These are phyloP conservation scores for Phytophthora niederhauseri DNA, from an alignment of 352 stramenopile genomes.

Conservation along the genomic window DNA sequence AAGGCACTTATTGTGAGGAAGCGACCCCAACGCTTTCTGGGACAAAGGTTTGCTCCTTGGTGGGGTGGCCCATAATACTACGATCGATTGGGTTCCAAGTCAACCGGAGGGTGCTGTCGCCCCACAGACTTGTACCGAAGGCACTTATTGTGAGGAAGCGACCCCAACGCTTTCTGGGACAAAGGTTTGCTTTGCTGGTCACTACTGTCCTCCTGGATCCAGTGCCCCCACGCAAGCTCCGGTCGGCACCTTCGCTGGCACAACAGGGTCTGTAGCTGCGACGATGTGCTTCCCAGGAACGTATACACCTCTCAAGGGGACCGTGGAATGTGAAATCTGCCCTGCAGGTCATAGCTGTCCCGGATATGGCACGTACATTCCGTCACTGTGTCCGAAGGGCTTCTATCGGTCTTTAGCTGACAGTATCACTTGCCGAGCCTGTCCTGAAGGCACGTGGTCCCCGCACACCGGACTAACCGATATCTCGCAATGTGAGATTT, in stretches of 20 bases:
- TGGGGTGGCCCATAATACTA: constrained; percentile 93
- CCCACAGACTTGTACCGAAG: constrained; percentile 95
- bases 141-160: constrained; percentile 92
- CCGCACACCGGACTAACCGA: constrained; percentile 92
- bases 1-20: constrained; percentile 95
- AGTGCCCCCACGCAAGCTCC: constrained; percentile 90
- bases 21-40: constrained; percentile 82
- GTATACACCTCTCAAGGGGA: constrained; percentile 93
- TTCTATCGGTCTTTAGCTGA: constrained; percentile 96
- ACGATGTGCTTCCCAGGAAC: constrained; percentile 97
- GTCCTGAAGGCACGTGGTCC: constrained; percentile 95
- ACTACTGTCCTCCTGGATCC: constrained; percentile 96
- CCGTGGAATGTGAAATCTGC: constrained; percentile 91
- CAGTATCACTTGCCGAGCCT: constrained; percentile 95
- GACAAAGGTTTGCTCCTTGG: constrained; percentile 91
- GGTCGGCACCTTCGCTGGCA: constrained; percentile 91
- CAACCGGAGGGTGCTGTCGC: constrained; percentile 79
- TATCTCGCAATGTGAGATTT: constrained; percentile 97
- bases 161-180: constrained; percentile 83
- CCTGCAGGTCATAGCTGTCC: constrained; percentile 94
- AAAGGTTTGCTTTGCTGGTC: constrained; percentile 92
- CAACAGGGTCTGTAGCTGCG: constrained; percentile 89
- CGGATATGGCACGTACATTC: constrained; percentile 96
- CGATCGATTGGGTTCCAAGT: constrained; percentile 92
- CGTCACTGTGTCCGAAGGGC: constrained; percentile 93